phyloP scores from a whole-genome alignment of 345 rosid genomes.

The Erodium maritimum region DNA sequence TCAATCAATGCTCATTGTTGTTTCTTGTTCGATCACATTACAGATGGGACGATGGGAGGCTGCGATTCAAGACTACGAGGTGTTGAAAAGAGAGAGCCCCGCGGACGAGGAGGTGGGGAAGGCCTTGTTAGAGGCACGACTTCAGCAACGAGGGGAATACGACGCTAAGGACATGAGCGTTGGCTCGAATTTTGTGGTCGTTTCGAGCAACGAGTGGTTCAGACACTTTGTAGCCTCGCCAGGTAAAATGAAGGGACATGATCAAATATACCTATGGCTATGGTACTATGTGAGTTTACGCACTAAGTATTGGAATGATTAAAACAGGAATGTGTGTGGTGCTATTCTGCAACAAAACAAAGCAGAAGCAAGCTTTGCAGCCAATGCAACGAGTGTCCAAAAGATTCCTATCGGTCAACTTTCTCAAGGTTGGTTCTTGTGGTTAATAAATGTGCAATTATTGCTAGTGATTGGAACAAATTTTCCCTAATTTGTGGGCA shows the following conservation, averaged over 20 bases:
- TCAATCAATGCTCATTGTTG: too few species aligned
- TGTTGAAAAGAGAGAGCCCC: conserved; percentile 49
- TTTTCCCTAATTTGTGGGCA: too few species aligned
- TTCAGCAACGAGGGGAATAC: conserved; percentile 18
- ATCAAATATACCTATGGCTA: too few species aligned
- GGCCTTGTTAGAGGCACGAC: conserved; percentile 42
- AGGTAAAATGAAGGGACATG: too few species aligned
- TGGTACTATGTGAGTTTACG: too few species aligned
- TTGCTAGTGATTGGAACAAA: too few species aligned
- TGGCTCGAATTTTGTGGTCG: conserved; percentile 37
- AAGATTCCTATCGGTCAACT: conserved; percentile 42
- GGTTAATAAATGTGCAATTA: neutral
- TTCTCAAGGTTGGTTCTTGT: conserved; percentile 30
- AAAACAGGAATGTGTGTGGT: conserved; percentile 38
- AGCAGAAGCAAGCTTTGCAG: conserved; percentile 25
- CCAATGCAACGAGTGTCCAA: conserved; percentile 38
- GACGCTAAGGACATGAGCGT: conserved; percentile 6
- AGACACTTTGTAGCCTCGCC: conserved; percentile 35
- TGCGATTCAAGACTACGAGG: conserved; percentile 64
- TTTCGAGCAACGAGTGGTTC: conserved; percentile 31
- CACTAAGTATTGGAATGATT: too few species aligned
- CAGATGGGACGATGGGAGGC: conserved; percentile 78
- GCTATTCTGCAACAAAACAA: conserved; percentile 27
- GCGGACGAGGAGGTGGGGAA: conserved; percentile 52
- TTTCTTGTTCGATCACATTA: neutral